These are phyloP conservation scores for Heteromeles arbutifolia DNA, from an alignment of 306 rosid genomes.

Conservation along the genomic window DNA sequence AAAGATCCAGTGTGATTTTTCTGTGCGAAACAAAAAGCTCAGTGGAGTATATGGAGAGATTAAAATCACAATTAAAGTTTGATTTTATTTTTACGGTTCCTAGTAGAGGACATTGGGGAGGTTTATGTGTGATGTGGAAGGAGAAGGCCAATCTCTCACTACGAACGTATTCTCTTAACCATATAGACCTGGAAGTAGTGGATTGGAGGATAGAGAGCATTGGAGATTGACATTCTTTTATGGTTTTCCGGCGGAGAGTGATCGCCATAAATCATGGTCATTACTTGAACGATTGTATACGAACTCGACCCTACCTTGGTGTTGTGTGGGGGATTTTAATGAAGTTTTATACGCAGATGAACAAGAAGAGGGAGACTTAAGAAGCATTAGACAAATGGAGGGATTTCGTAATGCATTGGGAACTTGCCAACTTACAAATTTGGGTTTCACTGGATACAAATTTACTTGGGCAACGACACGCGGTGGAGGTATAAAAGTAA, in stretches of 20 bases:
- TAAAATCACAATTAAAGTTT: too few species aligned
- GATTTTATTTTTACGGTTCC: too few species aligned
- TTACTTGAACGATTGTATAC: neutral
- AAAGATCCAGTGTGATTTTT: too few species aligned
- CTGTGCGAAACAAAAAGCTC: too few species aligned
- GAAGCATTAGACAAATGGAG: neutral
- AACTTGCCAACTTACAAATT: neutral
- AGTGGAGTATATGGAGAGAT: too few species aligned
- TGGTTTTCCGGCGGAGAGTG: neutral
- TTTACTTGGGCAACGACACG: neutral
- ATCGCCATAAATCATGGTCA: neutral
- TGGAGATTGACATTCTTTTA: neutral
- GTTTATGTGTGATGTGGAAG: neutral
- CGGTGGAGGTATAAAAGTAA: neutral
- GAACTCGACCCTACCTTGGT: neutral
- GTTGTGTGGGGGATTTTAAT: neutral
- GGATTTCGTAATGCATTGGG: neutral
- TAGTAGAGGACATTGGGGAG: neutral
- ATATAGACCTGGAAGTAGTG: neutral
- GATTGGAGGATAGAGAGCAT: neutral
- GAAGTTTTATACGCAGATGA: neutral
- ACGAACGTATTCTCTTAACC: neutral
- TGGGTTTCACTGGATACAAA: neutral
- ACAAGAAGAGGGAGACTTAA: neutral
- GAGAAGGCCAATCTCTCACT: too few species aligned